Conservation (phyloP, 352 stramenopile species). For the Globisporangium abappressorium region DNA sequence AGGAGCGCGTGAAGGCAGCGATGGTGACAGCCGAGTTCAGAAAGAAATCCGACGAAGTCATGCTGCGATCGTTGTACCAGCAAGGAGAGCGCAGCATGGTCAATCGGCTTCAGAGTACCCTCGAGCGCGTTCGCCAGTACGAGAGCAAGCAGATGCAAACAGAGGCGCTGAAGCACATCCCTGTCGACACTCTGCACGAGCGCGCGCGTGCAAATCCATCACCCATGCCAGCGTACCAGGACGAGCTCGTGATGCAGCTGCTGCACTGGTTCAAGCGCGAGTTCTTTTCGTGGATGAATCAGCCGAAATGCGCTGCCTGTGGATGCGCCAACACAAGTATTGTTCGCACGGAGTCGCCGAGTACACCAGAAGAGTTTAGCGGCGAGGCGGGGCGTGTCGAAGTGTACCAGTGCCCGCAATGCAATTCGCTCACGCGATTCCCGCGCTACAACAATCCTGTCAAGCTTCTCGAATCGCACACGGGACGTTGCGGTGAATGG, state of each 20-base stretch:
- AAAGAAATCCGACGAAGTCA: slow-evolving; percentile 25
- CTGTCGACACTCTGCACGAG: slow-evolving; percentile 57
- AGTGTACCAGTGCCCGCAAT: slow-evolving; percentile 79
- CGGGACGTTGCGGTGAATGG: slow-evolving; percentile 90
- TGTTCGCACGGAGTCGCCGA: slow-evolving; percentile 41
- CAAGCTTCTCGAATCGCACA: slow-evolving; percentile 82
- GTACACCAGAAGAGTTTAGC: slow-evolving; percentile 50
- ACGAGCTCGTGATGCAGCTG: slow-evolving; percentile 74
- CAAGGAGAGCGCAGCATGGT: slow-evolving; percentile 50
- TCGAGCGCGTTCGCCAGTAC: slow-evolving; percentile 61
- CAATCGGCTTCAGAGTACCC: slow-evolving; percentile 36
- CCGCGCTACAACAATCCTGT: slow-evolving; percentile 89
- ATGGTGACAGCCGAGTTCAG: slow-evolving; percentile 12
- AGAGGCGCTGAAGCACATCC: slow-evolving; percentile 67
- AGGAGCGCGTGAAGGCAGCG: slow-evolving; percentile 22
- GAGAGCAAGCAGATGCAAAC: slow-evolving; percentile 62
- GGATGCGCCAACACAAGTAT: slow-evolving; percentile 41
- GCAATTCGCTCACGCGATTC: slow-evolving; percentile 67
- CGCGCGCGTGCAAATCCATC: slow-evolving; percentile 52
- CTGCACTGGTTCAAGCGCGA: slow-evolving; percentile 89
- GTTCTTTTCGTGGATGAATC: slow-evolving; percentile 91
- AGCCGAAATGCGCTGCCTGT: slow-evolving; percentile 63
- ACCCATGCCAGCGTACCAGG: slow-evolving; percentile 45
- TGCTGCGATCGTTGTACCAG: slow-evolving; percentile 40
- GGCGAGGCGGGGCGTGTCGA: slow-evolving; percentile 79